These are phyloP conservation scores for Eudorina sp. DNA, from an alignment of 139 green algal species.

Conservation along the genomic window DNA sequence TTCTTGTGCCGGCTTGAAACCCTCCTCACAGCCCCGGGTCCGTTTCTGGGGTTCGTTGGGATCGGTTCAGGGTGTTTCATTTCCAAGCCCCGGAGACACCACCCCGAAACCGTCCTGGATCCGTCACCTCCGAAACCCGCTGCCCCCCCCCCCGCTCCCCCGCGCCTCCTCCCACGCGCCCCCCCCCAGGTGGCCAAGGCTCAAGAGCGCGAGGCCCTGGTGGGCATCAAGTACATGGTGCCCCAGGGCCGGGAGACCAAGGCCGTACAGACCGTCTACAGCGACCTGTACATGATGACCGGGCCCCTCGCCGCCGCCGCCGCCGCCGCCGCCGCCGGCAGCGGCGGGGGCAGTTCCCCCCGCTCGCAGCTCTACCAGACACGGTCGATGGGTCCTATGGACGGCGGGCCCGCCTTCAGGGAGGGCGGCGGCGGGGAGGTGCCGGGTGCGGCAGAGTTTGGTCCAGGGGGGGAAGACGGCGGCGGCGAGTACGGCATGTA, in stretches of 20 bases:
- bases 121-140: too few relatives aligned
- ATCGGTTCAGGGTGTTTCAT: too few relatives aligned
- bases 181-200: conserved; percentile 36
- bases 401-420: background rate
- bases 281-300: conserved; percentile 10
- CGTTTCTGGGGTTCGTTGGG: too few relatives aligned
- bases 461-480: background rate
- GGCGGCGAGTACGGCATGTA: background rate
- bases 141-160: background rate
- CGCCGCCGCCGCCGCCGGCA: background rate
- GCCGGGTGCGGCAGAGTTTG: background rate
- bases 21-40: too few relatives aligned
- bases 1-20: too few relatives aligned
- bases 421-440: background rate
- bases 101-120: too few relatives aligned
- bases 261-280: conserved; percentile 11
- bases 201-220: conserved; percentile 30
- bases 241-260: conserved; percentile 10
- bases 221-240: conserved; percentile 35
- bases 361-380: background rate
- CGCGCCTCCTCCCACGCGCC: background rate
- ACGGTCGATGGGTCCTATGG: background rate
- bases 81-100: too few relatives aligned
- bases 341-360: too few relatives aligned
- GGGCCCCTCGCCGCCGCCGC: background rate